Conservation (phyloP, 169 alveolate genomes). For the Cryptosporidium xiaoi region DNA sequence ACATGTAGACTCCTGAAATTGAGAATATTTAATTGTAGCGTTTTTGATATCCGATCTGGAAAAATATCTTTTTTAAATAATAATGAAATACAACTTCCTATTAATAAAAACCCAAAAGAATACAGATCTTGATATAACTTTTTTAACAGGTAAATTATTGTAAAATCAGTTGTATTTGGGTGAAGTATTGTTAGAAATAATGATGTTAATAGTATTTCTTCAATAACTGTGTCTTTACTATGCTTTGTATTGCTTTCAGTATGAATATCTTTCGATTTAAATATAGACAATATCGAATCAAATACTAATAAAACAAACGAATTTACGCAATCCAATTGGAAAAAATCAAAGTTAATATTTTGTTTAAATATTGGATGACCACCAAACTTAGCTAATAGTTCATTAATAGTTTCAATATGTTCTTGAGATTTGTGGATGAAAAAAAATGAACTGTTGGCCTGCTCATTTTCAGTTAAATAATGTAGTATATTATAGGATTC, state of each 20-base stretch:
- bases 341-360: neutral
- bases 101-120: conserved; percentile 47
- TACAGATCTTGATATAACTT: conserved; percentile 22
- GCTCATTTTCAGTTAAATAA: conserved; percentile 13
- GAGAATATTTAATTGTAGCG: conserved; percentile 50
- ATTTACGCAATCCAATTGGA: neutral
- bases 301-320: conserved; percentile 7
- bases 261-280: neutral
- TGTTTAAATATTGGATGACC: neutral
- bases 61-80: conserved; percentile 55
- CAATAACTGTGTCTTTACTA: neutral
- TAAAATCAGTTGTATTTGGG: conserved; percentile 55
- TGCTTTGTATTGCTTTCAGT: neutral
- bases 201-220: conserved; percentile 20
- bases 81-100: conserved; percentile 44
- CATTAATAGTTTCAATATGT: conserved; percentile 14
- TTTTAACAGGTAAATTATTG: conserved; percentile 16
- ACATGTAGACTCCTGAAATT: conserved; percentile 55
- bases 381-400: conserved; percentile 4
- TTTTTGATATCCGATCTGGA: conserved; percentile 19
- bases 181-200: conserved; percentile 32
- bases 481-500: conserved; percentile 44
- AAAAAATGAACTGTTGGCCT: conserved; percentile 11
- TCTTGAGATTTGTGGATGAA: neutral
- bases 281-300: conserved; percentile 41